Conservation (phyloP, 1,139 yeast species). For the Ogataea hybrid region DNA sequence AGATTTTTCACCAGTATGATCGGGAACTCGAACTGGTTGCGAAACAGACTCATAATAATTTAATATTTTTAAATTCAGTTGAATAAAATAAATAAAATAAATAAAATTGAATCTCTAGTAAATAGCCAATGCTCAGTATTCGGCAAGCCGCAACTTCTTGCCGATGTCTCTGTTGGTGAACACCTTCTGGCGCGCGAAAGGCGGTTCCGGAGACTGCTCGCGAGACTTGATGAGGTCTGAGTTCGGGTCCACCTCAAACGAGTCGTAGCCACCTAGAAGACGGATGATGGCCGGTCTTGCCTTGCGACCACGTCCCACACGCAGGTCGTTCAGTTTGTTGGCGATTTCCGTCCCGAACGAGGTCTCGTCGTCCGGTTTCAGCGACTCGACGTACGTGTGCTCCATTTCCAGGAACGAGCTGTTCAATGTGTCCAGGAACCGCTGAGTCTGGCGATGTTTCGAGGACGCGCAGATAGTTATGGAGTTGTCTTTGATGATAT, state of each 20-base stretch:
- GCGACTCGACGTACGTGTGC: slow-evolving; percentile 49
- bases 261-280: slow-evolving; percentile 76
- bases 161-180: slow-evolving; percentile 65
- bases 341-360: slow-evolving; percentile 15
- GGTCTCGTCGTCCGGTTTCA: slow-evolving; percentile 19
- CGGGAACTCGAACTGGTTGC: slow-evolving; percentile 38
- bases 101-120: background rate
- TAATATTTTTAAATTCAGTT: slow-evolving; percentile 2
- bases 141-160: slow-evolving; percentile 69
- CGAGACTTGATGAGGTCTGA: slow-evolving; percentile 57
- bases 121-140: slow-evolving; percentile 44
- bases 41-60: slow-evolving; percentile 13
- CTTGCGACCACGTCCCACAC: slow-evolving; percentile 18
- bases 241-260: slow-evolving; percentile 33
- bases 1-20: slow-evolving; percentile 57
- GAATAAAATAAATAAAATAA: slow-evolving; percentile 3
- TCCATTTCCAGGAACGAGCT: slow-evolving; percentile 67
- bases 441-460: slow-evolving; percentile 83
- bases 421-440: slow-evolving; percentile 74
- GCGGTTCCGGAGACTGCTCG: slow-evolving; percentile 67
- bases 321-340: slow-evolving; percentile 18
- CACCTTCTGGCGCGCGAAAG: slow-evolving; percentile 43
- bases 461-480: slow-evolving; percentile 86
- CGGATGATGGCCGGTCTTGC: slow-evolving; percentile 34
- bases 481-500: slow-evolving; percentile 82